phyloP scores from a whole-genome alignment of 495 filamentous ascomycete genomes.

The Lindgomyces ingoldianus region DNA sequence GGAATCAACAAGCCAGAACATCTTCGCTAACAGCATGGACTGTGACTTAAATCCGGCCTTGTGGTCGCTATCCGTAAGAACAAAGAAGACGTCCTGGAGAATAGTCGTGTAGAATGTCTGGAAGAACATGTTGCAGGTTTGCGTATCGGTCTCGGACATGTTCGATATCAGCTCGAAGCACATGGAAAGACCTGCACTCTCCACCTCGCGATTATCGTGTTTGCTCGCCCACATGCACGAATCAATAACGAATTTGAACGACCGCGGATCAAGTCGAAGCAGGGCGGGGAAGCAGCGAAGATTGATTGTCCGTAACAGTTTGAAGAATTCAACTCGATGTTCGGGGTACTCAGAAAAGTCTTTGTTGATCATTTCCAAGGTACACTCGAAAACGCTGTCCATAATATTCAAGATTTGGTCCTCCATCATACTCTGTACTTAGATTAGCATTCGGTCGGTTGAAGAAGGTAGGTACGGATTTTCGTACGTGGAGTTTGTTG shows the following conservation, averaged over 20 bases:
- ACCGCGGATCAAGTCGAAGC: conserved; percentile 86
- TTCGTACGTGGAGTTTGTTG: conserved; percentile 87
- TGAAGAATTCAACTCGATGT: conserved; percentile 98
- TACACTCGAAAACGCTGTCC: conserved; percentile 99
- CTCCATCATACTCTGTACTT: conserved; percentile 78
- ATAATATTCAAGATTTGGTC: conserved; percentile 96
- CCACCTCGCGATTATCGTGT: conserved; percentile 97
- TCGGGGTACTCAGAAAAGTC: conserved; percentile 99
- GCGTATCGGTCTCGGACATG: conserved; percentile 84
- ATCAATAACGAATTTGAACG: conserved; percentile 99
- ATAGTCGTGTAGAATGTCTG: conserved; percentile 94
- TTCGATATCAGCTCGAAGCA: conserved; percentile 97
- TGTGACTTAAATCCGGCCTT: conserved; percentile 99
- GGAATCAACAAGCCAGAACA: conserved; percentile 88
- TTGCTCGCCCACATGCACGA: conserved; percentile 99
- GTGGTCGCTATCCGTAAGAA: conserved; percentile 95
- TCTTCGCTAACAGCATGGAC: conserved; percentile 85
- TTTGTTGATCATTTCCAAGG: conserved; percentile 99
- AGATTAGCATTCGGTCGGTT: conserved; percentile 50
- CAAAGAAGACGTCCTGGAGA: conserved; percentile 97
- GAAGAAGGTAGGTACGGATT: conserved; percentile 48
- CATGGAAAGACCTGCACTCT: conserved; percentile 97
- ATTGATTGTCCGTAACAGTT: conserved; percentile 92
- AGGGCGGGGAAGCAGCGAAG: conserved; percentile 91
- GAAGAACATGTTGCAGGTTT: conserved; percentile 92